phyloP scores from a whole-genome alignment of 345 rosid species.

The Gossypium thurberi region DNA sequence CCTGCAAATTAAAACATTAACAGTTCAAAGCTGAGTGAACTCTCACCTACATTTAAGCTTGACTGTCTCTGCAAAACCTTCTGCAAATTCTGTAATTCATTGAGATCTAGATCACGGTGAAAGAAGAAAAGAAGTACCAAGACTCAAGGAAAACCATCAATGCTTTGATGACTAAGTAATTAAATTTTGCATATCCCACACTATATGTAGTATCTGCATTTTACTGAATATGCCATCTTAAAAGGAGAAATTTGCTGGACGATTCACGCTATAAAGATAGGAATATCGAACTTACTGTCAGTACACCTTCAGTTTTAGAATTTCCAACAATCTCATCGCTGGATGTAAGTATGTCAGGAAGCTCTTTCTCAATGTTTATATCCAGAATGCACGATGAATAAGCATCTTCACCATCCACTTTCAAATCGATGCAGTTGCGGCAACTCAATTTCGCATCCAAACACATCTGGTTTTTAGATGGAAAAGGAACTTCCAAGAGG shows the following conservation, averaged over 20 bases:
- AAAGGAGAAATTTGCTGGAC: not conserved
- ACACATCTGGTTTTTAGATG: conserved; percentile 41
- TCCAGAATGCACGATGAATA: conserved; percentile 62
- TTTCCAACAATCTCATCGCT: conserved; percentile 38
- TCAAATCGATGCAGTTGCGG: conserved; percentile 54
- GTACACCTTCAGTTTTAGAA: conserved; percentile 40
- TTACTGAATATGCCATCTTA: not conserved
- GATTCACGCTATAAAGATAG: not conserved
- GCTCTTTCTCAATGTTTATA: conserved; percentile 54
- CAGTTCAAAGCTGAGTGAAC: conserved; percentile 21
- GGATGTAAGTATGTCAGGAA: conserved; percentile 29
- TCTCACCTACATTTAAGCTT: conserved; percentile 60
- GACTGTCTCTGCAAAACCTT: conserved; percentile 75
- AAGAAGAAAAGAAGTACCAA: not conserved
- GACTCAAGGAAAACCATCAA: not conserved
- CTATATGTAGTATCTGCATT: not conserved
- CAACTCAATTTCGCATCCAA: conserved; percentile 40
- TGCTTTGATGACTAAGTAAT: not conserved
- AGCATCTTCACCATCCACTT: conserved; percentile 45
- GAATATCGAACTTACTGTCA: conserved; percentile 36
- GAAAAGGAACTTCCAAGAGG: conserved; percentile 52
- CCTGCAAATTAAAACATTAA: conserved; percentile 20
- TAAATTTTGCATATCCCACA: not conserved
- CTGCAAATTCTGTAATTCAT: conserved; percentile 44
- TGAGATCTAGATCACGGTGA: conserved; percentile 8